Evolutionary conservation across 2,329 filamentous ascomycete species (phyloP).

Genomic region (Hymenoscyphus scutula): DNA sequence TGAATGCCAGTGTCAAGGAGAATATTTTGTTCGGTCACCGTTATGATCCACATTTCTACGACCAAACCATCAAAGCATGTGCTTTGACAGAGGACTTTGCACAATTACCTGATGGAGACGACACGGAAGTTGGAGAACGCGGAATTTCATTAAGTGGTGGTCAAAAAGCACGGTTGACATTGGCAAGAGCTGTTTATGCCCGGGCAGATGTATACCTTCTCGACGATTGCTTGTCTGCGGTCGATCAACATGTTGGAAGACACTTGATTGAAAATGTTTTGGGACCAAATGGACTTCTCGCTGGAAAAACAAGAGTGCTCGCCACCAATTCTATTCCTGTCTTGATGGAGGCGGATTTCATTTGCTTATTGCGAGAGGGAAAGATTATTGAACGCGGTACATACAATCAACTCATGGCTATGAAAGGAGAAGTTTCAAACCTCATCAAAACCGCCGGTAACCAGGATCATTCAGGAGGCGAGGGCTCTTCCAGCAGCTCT

Average conservation of each 20-base stretch:
- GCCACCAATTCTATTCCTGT: slow-evolving; percentile 95
- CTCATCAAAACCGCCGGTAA: slow-evolving; percentile 74
- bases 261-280: slow-evolving; percentile 95
- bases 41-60: slow-evolving; percentile 91
- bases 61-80: slow-evolving; percentile 87
- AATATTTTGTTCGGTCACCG: slow-evolving; percentile 97
- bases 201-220: slow-evolving; percentile 94
- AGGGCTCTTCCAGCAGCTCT: slow-evolving; percentile 51
- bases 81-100: slow-evolving; percentile 88
- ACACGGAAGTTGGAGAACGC: slow-evolving; percentile 93
- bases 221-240: slow-evolving; percentile 91
- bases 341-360: slow-evolving; percentile 83
- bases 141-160: slow-evolving; percentile 95
- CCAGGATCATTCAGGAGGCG: slow-evolving; percentile 46
- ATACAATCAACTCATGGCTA: slow-evolving; percentile 85
- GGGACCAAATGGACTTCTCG: slow-evolving; percentile 77
- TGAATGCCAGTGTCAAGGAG: slow-evolving; percentile 96
- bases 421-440: slow-evolving; percentile 86
- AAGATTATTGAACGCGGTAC: slow-evolving; percentile 84
- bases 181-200: slow-evolving; percentile 93
- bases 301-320: slow-evolving; percentile 83
- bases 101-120: slow-evolving; percentile 90
- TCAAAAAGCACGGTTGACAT: slow-evolving; percentile 88
- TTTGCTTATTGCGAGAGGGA: slow-evolving; percentile 79
- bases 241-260: slow-evolving; percentile 95